These are phyloP conservation scores for Leonotis leonurus DNA, from an alignment of 257 asterid species.

Conservation along the genomic window DNA sequence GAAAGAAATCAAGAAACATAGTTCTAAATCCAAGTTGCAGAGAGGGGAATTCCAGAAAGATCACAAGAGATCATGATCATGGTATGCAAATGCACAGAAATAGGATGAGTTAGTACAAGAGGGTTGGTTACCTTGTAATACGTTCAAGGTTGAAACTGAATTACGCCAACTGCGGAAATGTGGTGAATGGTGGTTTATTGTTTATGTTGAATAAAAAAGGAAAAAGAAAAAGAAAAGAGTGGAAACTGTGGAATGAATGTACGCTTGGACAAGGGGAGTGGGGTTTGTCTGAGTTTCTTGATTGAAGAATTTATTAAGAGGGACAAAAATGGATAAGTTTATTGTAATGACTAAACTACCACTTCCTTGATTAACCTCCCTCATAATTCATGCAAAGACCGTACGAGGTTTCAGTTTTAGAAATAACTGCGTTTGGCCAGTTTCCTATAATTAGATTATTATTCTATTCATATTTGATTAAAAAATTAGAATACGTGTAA, in stretches of 20 bases:
- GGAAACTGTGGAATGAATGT: background rate
- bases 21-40: background rate
- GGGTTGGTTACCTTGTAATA: conserved; percentile 15
- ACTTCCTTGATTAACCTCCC: background rate
- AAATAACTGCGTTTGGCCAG: background rate
- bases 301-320: conserved; percentile 13
- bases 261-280: background rate
- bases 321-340: conserved; percentile 4
- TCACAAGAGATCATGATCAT: background rate
- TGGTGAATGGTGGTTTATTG: background rate
- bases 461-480: too few relatives aligned
- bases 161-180: background rate
- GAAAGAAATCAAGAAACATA: background rate
- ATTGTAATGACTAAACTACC: conserved; percentile 25
- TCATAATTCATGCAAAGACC: background rate
- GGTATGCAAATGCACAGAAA: background rate
- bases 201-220: background rate
- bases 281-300: conserved; percentile 7
- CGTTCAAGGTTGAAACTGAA: background rate
- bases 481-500: too few relatives aligned
- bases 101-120: background rate
- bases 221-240: conserved; percentile 4
- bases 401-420: background rate
- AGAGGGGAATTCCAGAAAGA: background rate
- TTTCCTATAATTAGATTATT: too few relatives aligned